phyloP scores from a whole-genome alignment of 306 rosid genomes.

The Begonia peltatifolia region DNA sequence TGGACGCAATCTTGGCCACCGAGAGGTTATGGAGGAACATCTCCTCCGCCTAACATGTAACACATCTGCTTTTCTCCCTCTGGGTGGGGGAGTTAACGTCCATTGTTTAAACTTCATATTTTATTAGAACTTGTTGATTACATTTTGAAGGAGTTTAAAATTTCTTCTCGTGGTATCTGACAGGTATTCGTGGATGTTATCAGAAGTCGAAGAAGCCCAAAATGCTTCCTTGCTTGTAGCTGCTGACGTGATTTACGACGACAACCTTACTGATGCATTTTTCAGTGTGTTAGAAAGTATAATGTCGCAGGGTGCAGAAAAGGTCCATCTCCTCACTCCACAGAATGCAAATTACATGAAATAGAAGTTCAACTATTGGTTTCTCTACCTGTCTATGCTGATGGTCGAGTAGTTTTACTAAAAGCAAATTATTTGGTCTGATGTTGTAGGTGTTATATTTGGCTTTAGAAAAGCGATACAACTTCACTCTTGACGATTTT shows the following conservation, averaged over 20 bases:
- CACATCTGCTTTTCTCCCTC: neutral
- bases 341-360: neutral
- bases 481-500: conserved; percentile 67
- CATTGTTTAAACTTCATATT: too few relatives aligned
- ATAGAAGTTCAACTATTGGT: too few relatives aligned
- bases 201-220: conserved; percentile 55
- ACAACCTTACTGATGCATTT: conserved; percentile 73
- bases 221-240: conserved; percentile 68
- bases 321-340: conserved; percentile 29
- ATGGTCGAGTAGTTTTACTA: neutral
- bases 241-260: conserved; percentile 84
- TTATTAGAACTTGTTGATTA: too few relatives aligned
- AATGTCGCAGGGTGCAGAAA: conserved; percentile 57
- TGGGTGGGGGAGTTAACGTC: too few relatives aligned
- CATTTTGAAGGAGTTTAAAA: neutral
- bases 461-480: conserved; percentile 79
- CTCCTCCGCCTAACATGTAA: conserved; percentile 32
- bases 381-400: too few relatives aligned
- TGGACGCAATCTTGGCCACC: conserved; percentile 88
- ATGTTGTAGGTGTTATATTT: conserved; percentile 48
- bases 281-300: conserved; percentile 45
- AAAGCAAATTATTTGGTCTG: conserved; percentile 6
- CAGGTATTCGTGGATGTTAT: conserved; percentile 63
- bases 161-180: conserved; percentile 12
- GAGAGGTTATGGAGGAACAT: conserved; percentile 23